Evolutionary conservation across 179 eudicot genomes (phyloP).

Genomic region (Spinacia oleracea): DNA sequence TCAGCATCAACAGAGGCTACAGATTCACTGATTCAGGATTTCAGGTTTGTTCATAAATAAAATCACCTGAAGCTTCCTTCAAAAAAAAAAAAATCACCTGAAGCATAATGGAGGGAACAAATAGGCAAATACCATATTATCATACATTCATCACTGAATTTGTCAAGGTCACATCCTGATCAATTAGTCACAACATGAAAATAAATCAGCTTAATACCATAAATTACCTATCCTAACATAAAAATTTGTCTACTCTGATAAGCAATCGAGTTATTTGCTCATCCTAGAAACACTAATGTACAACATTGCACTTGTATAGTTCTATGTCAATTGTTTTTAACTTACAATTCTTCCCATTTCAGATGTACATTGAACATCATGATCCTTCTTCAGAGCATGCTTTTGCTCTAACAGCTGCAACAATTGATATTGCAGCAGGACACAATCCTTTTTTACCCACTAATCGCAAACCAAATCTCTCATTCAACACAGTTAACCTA

Average conservation of each 20-base stretch:
- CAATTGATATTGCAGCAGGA: conserved; percentile 47
- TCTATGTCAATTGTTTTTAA: conserved; percentile 7
- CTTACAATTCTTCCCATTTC: conserved; percentile 14
- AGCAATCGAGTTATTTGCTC: conserved; percentile 16
- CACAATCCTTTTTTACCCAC: conserved; percentile 57
- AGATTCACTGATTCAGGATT: too few species aligned
- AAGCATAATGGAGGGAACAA: too few species aligned
- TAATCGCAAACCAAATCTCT: conserved; percentile 46
- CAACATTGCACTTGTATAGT: conserved; percentile 20
- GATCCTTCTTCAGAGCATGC: conserved; percentile 17
- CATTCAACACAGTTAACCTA: conserved; percentile 47
- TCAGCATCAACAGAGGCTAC: too few species aligned
- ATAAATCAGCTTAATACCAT: conserved; percentile 2
- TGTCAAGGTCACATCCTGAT: not conserved
- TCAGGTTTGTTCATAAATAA: too few species aligned
- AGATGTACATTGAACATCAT: conserved; percentile 22
- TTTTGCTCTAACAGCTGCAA: conserved; percentile 44
- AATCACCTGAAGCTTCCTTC: too few species aligned
- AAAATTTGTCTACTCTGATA: not conserved
- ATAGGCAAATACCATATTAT: too few species aligned
- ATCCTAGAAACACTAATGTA: conserved; percentile 29
- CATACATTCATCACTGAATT: not conserved
- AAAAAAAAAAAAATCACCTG: too few species aligned
- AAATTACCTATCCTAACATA: conserved; percentile 2
- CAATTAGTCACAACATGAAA: not conserved